Percentiles rank a stretch among this genome's conserved stretches.
These are phyloP conservation scores for Erythrophleum fordii DNA, from an alignment of 306 rosid species.

Conservation along the genomic window DNA sequence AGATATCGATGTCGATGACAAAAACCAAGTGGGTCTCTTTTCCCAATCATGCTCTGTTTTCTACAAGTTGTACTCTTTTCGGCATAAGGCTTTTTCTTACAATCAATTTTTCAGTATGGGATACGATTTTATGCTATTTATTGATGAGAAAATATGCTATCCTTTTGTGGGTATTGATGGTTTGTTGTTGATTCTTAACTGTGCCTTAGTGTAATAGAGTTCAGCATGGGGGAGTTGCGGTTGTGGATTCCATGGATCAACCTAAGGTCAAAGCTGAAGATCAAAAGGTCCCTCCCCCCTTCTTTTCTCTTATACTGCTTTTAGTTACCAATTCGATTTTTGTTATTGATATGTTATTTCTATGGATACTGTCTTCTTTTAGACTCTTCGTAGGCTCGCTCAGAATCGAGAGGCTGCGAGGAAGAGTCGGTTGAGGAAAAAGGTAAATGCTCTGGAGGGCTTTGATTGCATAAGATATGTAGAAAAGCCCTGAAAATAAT, in stretches of 20 bases:
- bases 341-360: conserved; percentile 3
- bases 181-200: conserved; percentile 14
- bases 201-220: conserved; percentile 60
- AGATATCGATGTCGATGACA: conserved; percentile 76
- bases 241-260: conserved; percentile 70
- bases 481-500: background rate
- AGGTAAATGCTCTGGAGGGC: conserved; percentile 48
- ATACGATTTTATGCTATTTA: background rate
- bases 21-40: conserved; percentile 54
- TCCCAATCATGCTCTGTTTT: background rate
- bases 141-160: background rate
- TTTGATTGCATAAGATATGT: background rate
- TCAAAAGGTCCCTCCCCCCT: conserved; percentile 55
- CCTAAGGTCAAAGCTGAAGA: conserved; percentile 58
- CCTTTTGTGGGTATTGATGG: background rate
- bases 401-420: conserved; percentile 93
- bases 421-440: conserved; percentile 88
- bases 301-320: background rate
- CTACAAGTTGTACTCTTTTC: background rate
- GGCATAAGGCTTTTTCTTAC: no score
- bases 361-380: conserved; percentile 7
- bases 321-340: conserved; percentile 1
- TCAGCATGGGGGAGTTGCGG: conserved; percentile 52
- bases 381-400: conserved; percentile 76
- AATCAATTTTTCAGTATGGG: background rate